Evolutionary conservation across 768 basidiomycete genomes (phyloP).

Genomic region (Kwoniella mangroviensis): DNA sequence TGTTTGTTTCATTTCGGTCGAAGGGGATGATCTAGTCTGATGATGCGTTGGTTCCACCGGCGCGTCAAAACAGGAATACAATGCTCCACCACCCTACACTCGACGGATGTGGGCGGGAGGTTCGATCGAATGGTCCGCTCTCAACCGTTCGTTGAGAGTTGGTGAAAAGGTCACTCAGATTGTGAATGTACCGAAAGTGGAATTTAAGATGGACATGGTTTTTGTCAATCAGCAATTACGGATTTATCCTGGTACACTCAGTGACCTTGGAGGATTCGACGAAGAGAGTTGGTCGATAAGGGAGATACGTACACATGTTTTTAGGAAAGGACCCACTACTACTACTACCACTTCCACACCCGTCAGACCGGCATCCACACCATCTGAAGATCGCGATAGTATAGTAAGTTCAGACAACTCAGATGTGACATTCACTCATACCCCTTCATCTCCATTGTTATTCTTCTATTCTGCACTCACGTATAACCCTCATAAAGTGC

Average conservation of each 20-base stretch:
- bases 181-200: slow-evolving; percentile 36
- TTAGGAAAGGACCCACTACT: slow-evolving; percentile 24
- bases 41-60: background rate
- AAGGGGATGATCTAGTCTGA: background rate
- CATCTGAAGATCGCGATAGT: background rate
- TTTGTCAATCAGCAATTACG: slow-evolving; percentile 48
- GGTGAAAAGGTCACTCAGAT: slow-evolving; percentile 24
- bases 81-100: slow-evolving; percentile 43
- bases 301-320: slow-evolving; percentile 53
- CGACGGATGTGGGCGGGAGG: slow-evolving; percentile 55
- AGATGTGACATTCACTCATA: slow-evolving; percentile 68
- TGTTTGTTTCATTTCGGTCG: background rate
- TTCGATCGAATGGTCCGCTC: slow-evolving; percentile 28
- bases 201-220: slow-evolving; percentile 46
- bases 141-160: slow-evolving; percentile 7
- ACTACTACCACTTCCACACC: background rate
- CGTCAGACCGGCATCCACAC: background rate
- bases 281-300: slow-evolving; percentile 32
- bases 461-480: slow-evolving; percentile 87
- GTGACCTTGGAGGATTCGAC: background rate
- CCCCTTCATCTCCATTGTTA: slow-evolving; percentile 70
- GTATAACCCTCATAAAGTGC: slow-evolving; percentile 83
- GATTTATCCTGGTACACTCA: slow-evolving; percentile 14
- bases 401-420: background rate
- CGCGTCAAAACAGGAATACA: slow-evolving; percentile 42